Evolutionary conservation across 257 asterid genomes (phyloP).

Genomic region (Nicotiana sylvestris): DNA sequence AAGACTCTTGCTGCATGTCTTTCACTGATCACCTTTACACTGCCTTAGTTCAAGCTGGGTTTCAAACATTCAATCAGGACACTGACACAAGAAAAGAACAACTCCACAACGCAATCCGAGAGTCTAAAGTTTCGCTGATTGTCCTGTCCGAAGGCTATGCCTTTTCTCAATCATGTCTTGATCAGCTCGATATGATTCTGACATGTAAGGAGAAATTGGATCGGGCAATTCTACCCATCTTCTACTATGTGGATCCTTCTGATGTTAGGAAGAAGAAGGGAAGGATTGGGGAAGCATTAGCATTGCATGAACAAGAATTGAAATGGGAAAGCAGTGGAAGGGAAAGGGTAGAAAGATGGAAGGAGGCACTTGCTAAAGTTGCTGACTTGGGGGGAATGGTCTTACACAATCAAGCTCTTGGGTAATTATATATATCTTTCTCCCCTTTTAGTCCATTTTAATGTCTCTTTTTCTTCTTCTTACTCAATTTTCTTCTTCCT

Average conservation of each 20-base stretch:
- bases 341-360: not conserved
- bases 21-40: not conserved
- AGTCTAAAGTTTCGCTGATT: not conserved
- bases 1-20: too few species aligned
- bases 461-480: not conserved
- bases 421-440: not conserved
- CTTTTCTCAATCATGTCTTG: not conserved
- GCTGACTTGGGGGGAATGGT: not conserved
- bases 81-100: not conserved
- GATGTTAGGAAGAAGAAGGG: not conserved
- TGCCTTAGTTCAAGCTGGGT: not conserved
- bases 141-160: not conserved
- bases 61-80: not conserved
- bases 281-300: not conserved
- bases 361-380: not conserved
- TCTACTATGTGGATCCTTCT: constrained; percentile 3
- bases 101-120: not conserved
- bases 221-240: not conserved
- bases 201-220: not conserved
- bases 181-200: not conserved
- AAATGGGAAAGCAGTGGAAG: not conserved
- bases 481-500: not conserved
- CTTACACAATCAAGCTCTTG: not conserved
- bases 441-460: too few species aligned
- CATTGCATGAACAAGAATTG: not conserved